Evolutionary conservation across 495 filamentous ascomycete species (phyloP).

Genomic region (Talaromyces liani): DNA sequence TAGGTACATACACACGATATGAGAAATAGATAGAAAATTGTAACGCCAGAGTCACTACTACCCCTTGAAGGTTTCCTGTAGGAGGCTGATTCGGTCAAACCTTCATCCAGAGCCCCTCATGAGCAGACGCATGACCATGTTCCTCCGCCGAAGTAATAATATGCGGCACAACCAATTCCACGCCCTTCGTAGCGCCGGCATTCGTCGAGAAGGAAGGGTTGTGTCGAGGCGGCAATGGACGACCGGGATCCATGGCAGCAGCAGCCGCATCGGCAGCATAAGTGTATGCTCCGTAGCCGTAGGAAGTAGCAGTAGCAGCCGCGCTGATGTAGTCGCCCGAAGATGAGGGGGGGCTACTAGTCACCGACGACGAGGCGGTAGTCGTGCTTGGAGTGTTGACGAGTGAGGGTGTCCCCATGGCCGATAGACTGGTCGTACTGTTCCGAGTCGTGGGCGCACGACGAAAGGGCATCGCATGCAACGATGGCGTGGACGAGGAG

Average conservation of each 20-base stretch:
- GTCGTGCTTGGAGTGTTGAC: constrained; percentile 37
- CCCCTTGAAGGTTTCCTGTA: not conserved
- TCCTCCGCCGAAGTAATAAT: constrained; percentile 7
- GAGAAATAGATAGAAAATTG: not conserved
- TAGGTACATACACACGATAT: not conserved
- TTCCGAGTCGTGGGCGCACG: constrained; percentile 11
- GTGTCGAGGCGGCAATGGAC: constrained; percentile 35
- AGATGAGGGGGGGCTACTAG: constrained; percentile 8
- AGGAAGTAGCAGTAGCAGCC: not conserved
- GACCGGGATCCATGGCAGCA: constrained; percentile 23
- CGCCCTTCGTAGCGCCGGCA: constrained; percentile 27
- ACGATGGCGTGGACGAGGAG: not conserved
- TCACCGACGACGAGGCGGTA: constrained; percentile 35
- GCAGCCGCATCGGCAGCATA: constrained; percentile 8
- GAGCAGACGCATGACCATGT: not conserved
- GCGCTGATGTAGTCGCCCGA: constrained; percentile 27
- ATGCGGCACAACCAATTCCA: constrained; percentile 37
- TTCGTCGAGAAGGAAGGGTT: constrained; percentile 29
- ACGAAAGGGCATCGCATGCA: constrained; percentile 15
- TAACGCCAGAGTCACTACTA: not conserved
- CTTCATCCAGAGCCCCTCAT: not conserved
- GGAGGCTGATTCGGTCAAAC: not conserved
- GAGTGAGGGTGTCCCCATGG: constrained; percentile 15
- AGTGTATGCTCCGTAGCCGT: not conserved
- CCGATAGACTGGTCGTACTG: constrained; percentile 8